Evolutionary conservation across 371 early-diverging fungal species (phyloP).

Genomic region (Catenaria anguillulae): DNA sequence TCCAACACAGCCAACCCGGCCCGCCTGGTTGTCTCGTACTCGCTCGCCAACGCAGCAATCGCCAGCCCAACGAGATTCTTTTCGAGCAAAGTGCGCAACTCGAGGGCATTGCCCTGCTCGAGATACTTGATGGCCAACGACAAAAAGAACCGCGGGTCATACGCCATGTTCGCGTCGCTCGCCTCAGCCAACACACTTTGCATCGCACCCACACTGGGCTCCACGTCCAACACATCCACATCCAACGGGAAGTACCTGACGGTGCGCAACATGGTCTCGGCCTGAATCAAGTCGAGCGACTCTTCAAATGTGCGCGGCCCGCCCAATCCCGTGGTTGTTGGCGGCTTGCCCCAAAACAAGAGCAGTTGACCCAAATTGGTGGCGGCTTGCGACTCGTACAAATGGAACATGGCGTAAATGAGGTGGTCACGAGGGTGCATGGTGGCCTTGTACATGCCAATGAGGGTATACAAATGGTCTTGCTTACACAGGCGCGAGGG

Average conservation of each 20-base stretch:
- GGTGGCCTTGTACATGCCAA: slow-evolving; percentile 19
- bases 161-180: slow-evolving; percentile 15
- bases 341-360: slow-evolving; percentile 19
- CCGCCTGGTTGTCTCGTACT: slow-evolving; percentile 32
- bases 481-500: slow-evolving; percentile 12
- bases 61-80: slow-evolving; percentile 50
- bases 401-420: slow-evolving; percentile 15
- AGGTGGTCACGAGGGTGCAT: slow-evolving; percentile 13
- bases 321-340: slow-evolving; percentile 24
- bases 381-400: slow-evolving; percentile 19
- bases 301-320: slow-evolving; percentile 31
- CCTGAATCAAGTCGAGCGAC: slow-evolving; percentile 42
- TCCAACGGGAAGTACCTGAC: slow-evolving; percentile 38
- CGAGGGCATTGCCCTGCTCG: slow-evolving; percentile 31
- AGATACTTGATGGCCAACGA: slow-evolving; percentile 50
- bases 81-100: slow-evolving; percentile 49
- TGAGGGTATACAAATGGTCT: slow-evolving; percentile 12
- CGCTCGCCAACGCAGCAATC: slow-evolving; percentile 41
- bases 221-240: background rate
- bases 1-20: slow-evolving; percentile 51
- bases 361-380: slow-evolving; percentile 18
- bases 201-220: slow-evolving; percentile 27
- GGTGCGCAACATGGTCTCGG: slow-evolving; percentile 45
- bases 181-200: slow-evolving; percentile 21
- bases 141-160: slow-evolving; percentile 54